Percentiles rank a stretch among this genome's conserved stretches.
Conservation (phyloP, 441 rosid species). For the Gossypium schwendimanii region DNA sequence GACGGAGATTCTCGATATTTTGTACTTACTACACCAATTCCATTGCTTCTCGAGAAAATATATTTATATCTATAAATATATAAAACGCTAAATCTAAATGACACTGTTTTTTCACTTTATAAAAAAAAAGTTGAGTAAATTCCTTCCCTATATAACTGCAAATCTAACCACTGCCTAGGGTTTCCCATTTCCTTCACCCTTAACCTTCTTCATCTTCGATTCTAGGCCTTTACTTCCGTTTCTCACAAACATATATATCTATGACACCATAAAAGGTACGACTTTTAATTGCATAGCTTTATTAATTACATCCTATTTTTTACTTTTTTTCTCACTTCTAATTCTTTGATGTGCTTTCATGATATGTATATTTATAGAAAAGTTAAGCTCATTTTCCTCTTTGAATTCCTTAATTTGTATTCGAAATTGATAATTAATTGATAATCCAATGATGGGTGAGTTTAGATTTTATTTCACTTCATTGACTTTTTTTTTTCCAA, state of each 20-base stretch:
- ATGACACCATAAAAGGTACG: conserved; percentile 33
- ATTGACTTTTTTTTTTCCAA: neutral
- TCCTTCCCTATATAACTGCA: conserved; percentile 27
- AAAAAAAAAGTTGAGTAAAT: neutral
- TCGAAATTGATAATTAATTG: neutral
- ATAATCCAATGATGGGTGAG: conserved; percentile 10
- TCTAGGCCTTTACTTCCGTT: conserved; percentile 25
- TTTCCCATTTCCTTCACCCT: conserved; percentile 23
- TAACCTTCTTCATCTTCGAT: conserved; percentile 10
- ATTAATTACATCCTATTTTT: conserved; percentile 1
- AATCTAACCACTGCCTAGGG: conserved; percentile 30
- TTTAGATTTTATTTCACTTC: neutral
- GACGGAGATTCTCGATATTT: too few species aligned
- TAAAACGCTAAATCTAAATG: neutral
- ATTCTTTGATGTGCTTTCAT: neutral
- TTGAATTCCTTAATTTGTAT: neutral
- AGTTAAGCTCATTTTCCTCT: neutral
- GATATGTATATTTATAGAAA: neutral
- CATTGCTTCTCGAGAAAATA: too few species aligned
- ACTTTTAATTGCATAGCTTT: conserved; percentile 1
- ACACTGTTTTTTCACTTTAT: neutral
- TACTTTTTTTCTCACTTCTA: neutral
- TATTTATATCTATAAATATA: too few species aligned
- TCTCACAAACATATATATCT: conserved; percentile 11
- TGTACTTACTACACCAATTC: too few species aligned